phyloP scores from a whole-genome alignment of 2,329 filamentous ascomycete species.

The Xylariaceae sp. region DNA sequence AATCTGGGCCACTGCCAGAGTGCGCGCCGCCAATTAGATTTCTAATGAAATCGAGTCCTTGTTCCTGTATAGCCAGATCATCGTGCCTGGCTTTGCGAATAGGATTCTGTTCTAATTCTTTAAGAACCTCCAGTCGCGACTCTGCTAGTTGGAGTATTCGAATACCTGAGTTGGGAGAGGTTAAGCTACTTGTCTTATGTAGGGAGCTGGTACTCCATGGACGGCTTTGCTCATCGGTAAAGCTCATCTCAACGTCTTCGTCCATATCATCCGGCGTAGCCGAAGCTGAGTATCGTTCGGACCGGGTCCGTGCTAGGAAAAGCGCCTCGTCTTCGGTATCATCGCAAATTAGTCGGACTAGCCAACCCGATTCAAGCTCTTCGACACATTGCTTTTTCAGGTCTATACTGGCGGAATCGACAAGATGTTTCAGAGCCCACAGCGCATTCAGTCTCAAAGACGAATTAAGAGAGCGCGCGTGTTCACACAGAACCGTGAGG shows the following conservation, averaged over 20 bases:
- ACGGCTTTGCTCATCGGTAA: constrained; percentile 41
- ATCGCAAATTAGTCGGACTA: constrained; percentile 71
- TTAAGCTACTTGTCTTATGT: constrained; percentile 17
- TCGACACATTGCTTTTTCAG: constrained; percentile 75
- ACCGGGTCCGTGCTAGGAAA: constrained; percentile 37
- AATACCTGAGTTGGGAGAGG: constrained; percentile 19
- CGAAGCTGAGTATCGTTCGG: constrained; percentile 24
- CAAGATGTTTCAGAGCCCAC: constrained; percentile 91
- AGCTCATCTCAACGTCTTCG: constrained; percentile 56
- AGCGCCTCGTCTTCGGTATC: constrained; percentile 53
- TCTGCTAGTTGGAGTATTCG: constrained; percentile 46
- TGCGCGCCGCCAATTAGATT: constrained; percentile 72
- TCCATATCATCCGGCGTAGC: constrained; percentile 43
- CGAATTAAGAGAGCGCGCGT: constrained; percentile 77
- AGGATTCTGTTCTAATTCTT: constrained; percentile 65
- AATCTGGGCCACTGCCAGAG: constrained; percentile 47
- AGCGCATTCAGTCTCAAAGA: constrained; percentile 77
- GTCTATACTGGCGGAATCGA: constrained; percentile 65
- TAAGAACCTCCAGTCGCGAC: constrained; percentile 46
- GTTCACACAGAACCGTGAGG: constrained; percentile 72
- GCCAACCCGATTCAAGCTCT: constrained; percentile 72
- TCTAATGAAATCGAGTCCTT: constrained; percentile 81
- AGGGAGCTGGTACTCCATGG: constrained; percentile 23
- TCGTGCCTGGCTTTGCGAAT: constrained; percentile 67
- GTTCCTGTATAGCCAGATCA: constrained; percentile 82